Evolutionary conservation across 2,329 filamentous ascomycete genomes (phyloP).

Genomic region (Aureobasidium uvarum): DNA sequence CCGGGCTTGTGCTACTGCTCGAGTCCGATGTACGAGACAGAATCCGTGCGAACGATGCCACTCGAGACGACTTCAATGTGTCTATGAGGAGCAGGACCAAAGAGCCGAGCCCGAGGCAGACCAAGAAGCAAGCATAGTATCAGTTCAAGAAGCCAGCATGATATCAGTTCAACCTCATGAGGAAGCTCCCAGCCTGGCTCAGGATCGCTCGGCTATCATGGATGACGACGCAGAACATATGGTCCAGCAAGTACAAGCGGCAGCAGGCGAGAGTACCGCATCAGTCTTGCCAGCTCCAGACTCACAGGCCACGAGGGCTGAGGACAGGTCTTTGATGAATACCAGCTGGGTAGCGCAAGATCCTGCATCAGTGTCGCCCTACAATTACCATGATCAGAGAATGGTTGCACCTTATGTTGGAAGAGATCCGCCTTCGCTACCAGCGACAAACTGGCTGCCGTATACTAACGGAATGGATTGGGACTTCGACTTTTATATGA

Average conservation of each 20-base stretch:
- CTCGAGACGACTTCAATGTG: background rate
- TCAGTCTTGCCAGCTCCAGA: background rate
- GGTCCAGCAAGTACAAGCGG: background rate
- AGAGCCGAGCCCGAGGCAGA: background rate
- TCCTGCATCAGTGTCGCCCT: background rate
- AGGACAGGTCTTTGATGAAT: background rate
- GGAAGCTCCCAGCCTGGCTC: background rate
- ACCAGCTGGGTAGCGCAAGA: background rate
- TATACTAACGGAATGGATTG: constrained; percentile 12
- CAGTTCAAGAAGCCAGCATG: background rate
- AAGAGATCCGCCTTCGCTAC: background rate
- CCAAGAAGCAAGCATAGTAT: background rate
- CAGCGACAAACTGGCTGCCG: constrained; percentile 17
- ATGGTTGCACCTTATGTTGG: background rate
- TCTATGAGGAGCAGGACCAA: constrained; percentile 6
- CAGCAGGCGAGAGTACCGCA: background rate
- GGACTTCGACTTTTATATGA: constrained; percentile 23
- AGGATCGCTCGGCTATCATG: background rate
- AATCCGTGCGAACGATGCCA: constrained; percentile 16
- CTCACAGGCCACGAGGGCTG: background rate
- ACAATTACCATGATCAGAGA: background rate
- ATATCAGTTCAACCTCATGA: background rate
- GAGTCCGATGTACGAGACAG: constrained; percentile 16
- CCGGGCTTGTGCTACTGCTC: constrained; percentile 7
- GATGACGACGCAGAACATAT: background rate